These are phyloP conservation scores for Claviceps spartinae DNA, from an alignment of 2,329 filamentous ascomycete genomes.

Conservation along the genomic window DNA sequence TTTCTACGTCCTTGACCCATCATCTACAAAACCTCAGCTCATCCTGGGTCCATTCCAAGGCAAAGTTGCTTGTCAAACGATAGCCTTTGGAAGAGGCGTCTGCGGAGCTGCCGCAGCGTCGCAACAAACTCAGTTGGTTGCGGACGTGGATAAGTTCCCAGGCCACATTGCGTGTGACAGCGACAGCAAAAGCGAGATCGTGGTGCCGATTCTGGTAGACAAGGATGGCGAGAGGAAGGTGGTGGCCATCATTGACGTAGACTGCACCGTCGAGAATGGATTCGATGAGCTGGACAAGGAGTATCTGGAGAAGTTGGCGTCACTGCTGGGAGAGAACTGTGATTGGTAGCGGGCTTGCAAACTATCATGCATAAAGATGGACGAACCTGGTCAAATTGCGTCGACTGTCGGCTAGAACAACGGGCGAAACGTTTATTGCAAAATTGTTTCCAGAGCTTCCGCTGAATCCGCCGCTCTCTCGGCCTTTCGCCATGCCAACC, in stretches of 20 bases:
- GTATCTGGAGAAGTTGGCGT: slow-evolving; percentile 53
- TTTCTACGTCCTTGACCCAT: slow-evolving; percentile 56
- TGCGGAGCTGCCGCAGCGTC: slow-evolving; percentile 57
- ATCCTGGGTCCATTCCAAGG: slow-evolving; percentile 73
- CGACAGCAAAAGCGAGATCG: slow-evolving; percentile 65
- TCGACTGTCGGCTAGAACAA: background rate
- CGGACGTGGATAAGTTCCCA: slow-evolving; percentile 60
- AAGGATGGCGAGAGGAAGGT: slow-evolving; percentile 28
- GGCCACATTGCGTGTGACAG: slow-evolving; percentile 75
- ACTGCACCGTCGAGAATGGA: slow-evolving; percentile 53
- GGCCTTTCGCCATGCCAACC: background rate
- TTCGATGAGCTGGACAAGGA: slow-evolving; percentile 56
- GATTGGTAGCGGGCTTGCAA: slow-evolving; percentile 39
- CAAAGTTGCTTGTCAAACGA: slow-evolving; percentile 67
- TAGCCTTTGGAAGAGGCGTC: slow-evolving; percentile 59
- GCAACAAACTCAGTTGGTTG: slow-evolving; percentile 48
- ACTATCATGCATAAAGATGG: background rate
- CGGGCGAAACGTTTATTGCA: background rate
- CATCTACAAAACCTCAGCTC: slow-evolving; percentile 34
- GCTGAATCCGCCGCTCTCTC: background rate
- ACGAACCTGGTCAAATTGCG: background rate
- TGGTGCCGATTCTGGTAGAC: slow-evolving; percentile 52
- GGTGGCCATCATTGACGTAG: slow-evolving; percentile 67
- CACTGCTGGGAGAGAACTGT: slow-evolving; percentile 43
- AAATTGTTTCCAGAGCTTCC: background rate